Conservation (phyloP, 257 asterid species). For the Solanum medicagineum region DNA sequence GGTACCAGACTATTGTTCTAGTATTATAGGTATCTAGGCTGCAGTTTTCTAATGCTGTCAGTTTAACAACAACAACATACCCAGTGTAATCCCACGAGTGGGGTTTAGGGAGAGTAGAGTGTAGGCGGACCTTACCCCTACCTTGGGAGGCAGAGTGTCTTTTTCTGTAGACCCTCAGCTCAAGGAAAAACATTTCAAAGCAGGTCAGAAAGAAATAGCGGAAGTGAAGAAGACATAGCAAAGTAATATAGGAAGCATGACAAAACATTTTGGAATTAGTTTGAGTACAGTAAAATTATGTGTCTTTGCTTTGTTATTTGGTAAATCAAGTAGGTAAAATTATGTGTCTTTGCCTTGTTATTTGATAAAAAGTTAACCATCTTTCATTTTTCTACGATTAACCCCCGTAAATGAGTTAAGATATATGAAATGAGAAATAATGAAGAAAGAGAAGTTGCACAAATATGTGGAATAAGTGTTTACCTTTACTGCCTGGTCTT, state of each 20-base stretch:
- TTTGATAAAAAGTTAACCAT: background rate
- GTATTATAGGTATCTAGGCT: background rate
- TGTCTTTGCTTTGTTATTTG: background rate
- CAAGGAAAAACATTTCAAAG: background rate
- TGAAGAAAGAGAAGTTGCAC: background rate
- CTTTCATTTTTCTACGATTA: background rate
- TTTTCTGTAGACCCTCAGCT: background rate
- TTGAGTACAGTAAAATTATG: background rate
- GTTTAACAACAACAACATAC: background rate
- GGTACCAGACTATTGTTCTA: background rate
- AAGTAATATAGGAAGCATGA: background rate
- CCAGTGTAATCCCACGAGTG: background rate
- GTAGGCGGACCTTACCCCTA: background rate
- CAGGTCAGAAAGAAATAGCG: background rate
- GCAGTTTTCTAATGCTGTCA: background rate
- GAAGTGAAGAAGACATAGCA: background rate
- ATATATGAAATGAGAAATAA: background rate
- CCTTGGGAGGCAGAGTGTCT: background rate
- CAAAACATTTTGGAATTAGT: background rate
- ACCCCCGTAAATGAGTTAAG: background rate
- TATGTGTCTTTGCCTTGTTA: background rate
- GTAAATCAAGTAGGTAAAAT: background rate
- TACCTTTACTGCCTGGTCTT: conserved; percentile 42
- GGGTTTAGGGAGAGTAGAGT: background rate
- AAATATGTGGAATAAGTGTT: conserved; percentile 1